A percentile compares a stretch with the other conserved stretches of the same genome.
Evolutionary conservation across 176 grass and related monocot genomes (phyloP).

Genomic region (Triticum timopheevii): DNA sequence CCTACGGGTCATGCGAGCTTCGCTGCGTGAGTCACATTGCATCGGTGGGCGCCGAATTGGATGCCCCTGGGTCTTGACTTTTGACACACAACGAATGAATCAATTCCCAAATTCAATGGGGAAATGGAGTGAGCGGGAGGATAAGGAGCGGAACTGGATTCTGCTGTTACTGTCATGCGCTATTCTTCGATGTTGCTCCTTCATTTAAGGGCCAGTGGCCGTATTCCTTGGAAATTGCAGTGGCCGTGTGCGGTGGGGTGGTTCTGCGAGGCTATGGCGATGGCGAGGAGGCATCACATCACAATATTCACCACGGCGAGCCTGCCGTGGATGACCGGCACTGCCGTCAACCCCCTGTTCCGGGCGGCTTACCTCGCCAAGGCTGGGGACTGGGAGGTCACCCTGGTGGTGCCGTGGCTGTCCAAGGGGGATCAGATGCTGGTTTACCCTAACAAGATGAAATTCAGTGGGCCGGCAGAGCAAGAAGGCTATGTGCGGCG

Average conservation of each 20-base stretch:
- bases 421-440: conserved; percentile 68
- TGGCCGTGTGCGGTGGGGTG: conserved; percentile 19
- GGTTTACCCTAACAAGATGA: conserved; percentile 91
- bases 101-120: not conserved
- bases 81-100: not conserved
- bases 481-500: conserved; percentile 68
- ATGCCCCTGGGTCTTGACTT: not conserved
- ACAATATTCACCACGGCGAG: conserved; percentile 91
- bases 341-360: conserved; percentile 89
- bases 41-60: conserved; percentile 21
- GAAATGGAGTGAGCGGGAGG: not conserved
- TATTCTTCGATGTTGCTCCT: not conserved
- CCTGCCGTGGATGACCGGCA: conserved; percentile 97
- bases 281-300: conserved; percentile 69
- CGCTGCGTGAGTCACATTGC: not conserved
- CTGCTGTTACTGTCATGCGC: not conserved
- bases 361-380: conserved; percentile 87
- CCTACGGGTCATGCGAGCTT: not conserved
- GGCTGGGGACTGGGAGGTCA: conserved; percentile 61
- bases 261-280: conserved; percentile 7
- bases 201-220: not conserved
- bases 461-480: conserved; percentile 59
- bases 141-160: not conserved
- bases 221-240: conserved; percentile 37
- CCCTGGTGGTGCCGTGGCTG: conserved; percentile 85